Conservation (phyloP, 345 rosid species). For the Corymbia maculata region DNA sequence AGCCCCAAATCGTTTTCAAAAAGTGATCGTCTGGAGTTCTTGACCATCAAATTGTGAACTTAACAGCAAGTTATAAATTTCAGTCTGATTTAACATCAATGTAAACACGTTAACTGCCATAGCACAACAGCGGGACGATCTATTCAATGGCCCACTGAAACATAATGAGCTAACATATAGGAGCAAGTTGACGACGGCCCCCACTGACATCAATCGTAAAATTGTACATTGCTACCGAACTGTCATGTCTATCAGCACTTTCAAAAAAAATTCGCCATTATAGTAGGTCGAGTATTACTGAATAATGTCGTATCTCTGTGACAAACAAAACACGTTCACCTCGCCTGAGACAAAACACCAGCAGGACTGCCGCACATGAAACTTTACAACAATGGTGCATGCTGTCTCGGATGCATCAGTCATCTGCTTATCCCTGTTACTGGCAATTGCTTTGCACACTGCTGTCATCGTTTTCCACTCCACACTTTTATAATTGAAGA, state of each 20-base stretch:
- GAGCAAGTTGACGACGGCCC: neutral
- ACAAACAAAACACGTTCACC: neutral
- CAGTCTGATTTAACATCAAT: neutral
- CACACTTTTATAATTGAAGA: neutral
- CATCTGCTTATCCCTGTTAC: neutral
- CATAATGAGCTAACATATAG: neutral
- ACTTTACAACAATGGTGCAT: neutral
- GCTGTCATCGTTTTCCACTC: neutral
- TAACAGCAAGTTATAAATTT: neutral
- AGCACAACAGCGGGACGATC: neutral
- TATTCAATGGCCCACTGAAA: neutral
- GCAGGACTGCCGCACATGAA: neutral
- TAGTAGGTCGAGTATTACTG: neutral
- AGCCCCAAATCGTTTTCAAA: neutral
- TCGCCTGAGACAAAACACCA: neutral
- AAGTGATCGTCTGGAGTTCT: neutral
- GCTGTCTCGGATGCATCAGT: neutral
- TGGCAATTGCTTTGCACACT: neutral
- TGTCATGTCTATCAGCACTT: neutral
- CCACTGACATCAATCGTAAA: neutral
- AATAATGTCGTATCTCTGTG: neutral
- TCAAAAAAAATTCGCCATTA: neutral
- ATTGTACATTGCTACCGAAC: neutral
- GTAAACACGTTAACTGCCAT: neutral
- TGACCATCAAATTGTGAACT: neutral